Evolutionary conservation across 345 rosid genomes (phyloP).

Genomic region (Brassica incana): DNA sequence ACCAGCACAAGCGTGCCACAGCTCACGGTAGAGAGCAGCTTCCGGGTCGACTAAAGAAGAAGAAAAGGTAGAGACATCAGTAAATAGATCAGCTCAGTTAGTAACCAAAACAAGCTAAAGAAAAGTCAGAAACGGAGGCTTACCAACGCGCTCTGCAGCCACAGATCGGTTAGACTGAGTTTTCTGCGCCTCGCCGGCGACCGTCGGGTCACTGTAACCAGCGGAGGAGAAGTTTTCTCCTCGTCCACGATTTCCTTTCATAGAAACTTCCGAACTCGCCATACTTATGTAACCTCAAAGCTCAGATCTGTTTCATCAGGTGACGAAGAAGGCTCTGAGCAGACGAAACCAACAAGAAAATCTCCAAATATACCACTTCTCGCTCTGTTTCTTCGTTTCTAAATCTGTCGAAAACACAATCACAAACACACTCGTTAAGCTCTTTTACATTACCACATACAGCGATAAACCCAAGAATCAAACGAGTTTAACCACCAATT

Average conservation of each 20-base stretch:
- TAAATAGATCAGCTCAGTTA: constrained; percentile 18
- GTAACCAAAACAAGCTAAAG: not conserved
- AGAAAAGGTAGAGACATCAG: not conserved
- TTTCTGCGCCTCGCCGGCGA: constrained; percentile 43
- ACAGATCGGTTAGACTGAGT: constrained; percentile 36
- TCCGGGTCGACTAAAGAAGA: constrained; percentile 50
- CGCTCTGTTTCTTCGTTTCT: constrained; percentile 1
- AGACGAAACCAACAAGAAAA: constrained; percentile 5
- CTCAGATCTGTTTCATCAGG: constrained; percentile 68
- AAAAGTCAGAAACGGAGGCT: not conserved
- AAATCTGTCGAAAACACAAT: constrained; percentile 17
- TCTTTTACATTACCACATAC: constrained; percentile 26
- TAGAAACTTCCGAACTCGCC: constrained; percentile 49
- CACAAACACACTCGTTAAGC: constrained; percentile 25
- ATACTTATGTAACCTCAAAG: constrained; percentile 17
- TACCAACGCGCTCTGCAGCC: constrained; percentile 23
- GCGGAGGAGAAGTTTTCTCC: constrained; percentile 45
- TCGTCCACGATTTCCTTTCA: constrained; percentile 48
- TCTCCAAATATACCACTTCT: constrained; percentile 24
- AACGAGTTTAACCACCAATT: constrained; percentile 19
- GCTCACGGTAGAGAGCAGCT: constrained; percentile 67
- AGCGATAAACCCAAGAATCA: constrained; percentile 25
- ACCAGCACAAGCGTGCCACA: constrained; percentile 98
- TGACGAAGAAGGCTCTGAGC: not conserved
- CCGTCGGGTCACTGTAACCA: constrained; percentile 41